Conservation (phyloP, 1,284 basidiomycete species). For the Melampsora abietis-canadensis region DNA sequence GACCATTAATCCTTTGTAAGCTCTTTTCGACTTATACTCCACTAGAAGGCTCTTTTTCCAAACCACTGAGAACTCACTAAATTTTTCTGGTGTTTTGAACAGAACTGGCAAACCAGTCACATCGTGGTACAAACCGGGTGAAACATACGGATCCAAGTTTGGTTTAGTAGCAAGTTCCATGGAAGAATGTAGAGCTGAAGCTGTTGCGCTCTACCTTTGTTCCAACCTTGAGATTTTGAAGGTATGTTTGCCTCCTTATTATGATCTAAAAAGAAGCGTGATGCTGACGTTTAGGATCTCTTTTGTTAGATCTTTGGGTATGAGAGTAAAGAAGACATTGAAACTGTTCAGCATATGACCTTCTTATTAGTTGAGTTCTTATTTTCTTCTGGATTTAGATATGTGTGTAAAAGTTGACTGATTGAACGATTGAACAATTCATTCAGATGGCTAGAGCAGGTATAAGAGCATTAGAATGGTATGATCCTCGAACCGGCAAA, state of each 20-base stretch:
- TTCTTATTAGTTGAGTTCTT: constrained; percentile 71
- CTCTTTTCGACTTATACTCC: not conserved
- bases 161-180: constrained; percentile 79
- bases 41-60: not conserved
- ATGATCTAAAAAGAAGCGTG: too few species aligned
- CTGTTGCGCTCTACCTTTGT: constrained; percentile 69
- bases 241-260: constrained; percentile 49
- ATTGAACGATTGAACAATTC: not conserved
- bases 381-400: not conserved
- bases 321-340: constrained; percentile 63
- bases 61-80: not conserved
- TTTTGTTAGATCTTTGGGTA: constrained; percentile 59
- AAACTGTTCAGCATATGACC: constrained; percentile 72
- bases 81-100: constrained; percentile 67
- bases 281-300: too few species aligned
- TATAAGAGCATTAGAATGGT: constrained; percentile 69
- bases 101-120: constrained; percentile 74
- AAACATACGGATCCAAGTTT: constrained; percentile 71
- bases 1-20: constrained; percentile 36
- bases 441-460: constrained; percentile 17
- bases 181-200: constrained; percentile 81
- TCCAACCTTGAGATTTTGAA: not conserved
- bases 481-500: constrained; percentile 71
- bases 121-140: constrained; percentile 78
- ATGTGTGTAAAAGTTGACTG: not conserved